These are phyloP conservation scores for Quercus variabilis DNA, from an alignment of 306 rosid species.

Conservation along the genomic window DNA sequence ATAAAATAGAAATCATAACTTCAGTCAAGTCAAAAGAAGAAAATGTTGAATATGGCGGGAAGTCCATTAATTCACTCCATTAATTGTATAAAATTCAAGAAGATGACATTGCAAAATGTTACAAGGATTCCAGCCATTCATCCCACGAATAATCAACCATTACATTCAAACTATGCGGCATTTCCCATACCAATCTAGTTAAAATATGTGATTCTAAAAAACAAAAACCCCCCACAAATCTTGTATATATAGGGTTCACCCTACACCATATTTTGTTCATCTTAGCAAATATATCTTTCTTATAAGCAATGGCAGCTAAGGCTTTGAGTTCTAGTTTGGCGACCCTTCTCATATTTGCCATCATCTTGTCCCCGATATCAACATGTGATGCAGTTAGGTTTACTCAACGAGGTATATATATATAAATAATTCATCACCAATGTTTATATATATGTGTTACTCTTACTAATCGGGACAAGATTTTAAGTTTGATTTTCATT, in stretches of 20 bases:
- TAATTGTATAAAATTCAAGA: no score
- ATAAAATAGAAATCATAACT: no score
- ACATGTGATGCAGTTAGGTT: conserved; percentile 23
- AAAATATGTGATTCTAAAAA: not conserved
- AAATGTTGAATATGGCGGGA: no score
- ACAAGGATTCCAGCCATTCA: no score
- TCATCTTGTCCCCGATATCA: conserved; percentile 26
- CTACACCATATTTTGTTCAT: not conserved
- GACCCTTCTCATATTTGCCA: conserved; percentile 30
- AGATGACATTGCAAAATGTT: no score
- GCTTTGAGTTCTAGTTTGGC: conserved; percentile 23
- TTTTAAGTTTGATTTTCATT: not conserved
- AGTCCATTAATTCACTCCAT: no score
- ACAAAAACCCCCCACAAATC: no score
- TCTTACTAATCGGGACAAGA: not conserved
- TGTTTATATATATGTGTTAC: not conserved
- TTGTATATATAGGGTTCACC: not conserved
- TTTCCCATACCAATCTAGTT: not conserved
- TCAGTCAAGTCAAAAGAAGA: no score
- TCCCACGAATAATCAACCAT: no score
- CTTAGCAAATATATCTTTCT: not conserved
- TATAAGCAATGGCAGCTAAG: conserved; percentile 19
- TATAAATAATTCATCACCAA: not conserved
- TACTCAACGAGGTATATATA: not conserved
- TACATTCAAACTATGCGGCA: not conserved